Conservation (phyloP, 108 stramenopile genomes). For the Parietichytrium sp. region DNA sequence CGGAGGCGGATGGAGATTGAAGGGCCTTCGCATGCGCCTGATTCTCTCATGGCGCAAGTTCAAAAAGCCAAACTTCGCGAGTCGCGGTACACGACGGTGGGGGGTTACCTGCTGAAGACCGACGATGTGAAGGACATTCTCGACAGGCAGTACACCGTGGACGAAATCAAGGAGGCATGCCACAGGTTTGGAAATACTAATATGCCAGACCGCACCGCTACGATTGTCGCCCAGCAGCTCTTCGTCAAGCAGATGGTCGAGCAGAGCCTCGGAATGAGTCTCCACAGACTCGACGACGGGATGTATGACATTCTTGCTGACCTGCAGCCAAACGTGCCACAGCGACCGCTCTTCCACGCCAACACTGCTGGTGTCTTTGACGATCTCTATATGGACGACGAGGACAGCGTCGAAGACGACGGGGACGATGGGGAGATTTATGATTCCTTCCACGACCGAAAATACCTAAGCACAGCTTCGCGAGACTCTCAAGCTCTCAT, state of each 20-base stretch:
- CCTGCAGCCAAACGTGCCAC: not conserved
- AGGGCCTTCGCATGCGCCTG: not conserved
- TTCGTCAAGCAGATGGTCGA: constrained; percentile 7
- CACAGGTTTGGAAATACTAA: not conserved
- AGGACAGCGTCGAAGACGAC: no score
- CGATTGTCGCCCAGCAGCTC: not conserved
- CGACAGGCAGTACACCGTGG: constrained; percentile 1
- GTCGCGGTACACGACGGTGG: no score
- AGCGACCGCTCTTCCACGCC: no score
- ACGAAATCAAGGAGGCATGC: not conserved
- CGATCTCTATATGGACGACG: no score
- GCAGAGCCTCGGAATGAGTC: not conserved
- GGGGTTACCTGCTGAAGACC: constrained; percentile 8
- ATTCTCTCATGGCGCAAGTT: not conserved
- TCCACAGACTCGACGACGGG: not conserved
- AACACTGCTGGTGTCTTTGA: no score
- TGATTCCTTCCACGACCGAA: no score
- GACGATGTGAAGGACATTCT: not conserved
- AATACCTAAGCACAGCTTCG: no score
- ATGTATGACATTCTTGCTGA: constrained; percentile 32
- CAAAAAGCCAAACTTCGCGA: not conserved
- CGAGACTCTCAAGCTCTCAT: no score
- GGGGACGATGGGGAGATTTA: no score
- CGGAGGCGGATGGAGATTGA: not conserved
- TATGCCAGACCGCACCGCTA: not conserved